Evolutionary conservation across 73 alveolate species (phyloP).

Genomic region (Tetrahymena thermophila): DNA sequence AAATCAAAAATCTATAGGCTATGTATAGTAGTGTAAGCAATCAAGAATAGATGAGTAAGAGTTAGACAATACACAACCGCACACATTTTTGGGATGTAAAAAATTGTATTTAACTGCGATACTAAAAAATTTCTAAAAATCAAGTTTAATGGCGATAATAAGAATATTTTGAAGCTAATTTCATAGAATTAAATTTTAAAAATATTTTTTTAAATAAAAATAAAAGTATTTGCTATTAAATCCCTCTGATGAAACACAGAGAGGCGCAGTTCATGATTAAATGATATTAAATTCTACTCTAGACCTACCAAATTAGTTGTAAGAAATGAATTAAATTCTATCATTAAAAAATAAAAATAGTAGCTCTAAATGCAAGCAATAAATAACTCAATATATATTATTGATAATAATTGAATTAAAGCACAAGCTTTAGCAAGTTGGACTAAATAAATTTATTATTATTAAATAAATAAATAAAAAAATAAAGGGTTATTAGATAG

Average conservation of each 20-base stretch:
- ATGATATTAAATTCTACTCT: neutral
- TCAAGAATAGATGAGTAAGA: neutral
- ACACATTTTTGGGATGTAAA: neutral
- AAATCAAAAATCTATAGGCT: neutral
- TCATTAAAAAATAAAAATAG: neutral
- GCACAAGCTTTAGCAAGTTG: neutral
- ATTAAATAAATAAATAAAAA: too few relatives aligned
- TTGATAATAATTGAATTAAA: neutral
- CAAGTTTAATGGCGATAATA: too few relatives aligned
- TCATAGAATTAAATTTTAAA: too few relatives aligned
- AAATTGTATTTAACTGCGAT: neutral
- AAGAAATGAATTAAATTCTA: neutral
- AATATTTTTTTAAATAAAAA: neutral
- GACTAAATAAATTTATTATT: neutral
- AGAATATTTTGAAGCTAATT: too few relatives aligned
- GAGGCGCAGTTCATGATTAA: neutral
- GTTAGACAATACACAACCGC: neutral
- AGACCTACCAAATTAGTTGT: neutral
- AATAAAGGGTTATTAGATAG: neutral
- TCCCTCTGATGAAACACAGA: neutral
- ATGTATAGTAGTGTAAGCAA: neutral
- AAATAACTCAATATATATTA: neutral
- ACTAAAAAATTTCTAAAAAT: too few relatives aligned
- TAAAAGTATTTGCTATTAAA: neutral
- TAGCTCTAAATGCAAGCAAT: neutral